Conservation (phyloP, 176 grass and related monocot species). For the Ampelocalamus luodianensis region DNA sequence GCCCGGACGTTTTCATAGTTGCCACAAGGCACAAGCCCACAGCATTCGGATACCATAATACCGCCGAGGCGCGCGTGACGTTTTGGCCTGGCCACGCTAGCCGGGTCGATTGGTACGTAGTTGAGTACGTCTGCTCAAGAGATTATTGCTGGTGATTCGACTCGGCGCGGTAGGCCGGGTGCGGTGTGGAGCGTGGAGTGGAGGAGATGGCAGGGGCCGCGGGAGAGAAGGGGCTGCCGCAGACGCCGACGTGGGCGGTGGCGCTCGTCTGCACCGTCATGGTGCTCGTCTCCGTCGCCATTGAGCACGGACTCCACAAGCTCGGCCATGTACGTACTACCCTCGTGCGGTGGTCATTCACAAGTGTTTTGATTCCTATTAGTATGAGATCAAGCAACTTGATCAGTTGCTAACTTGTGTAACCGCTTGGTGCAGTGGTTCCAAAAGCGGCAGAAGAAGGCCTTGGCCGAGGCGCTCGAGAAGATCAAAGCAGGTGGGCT, state of each 20-base stretch:
- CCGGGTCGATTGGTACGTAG: too few relatives aligned
- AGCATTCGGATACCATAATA: background rate
- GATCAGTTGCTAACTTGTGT: background rate
- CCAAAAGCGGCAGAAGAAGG: conserved; percentile 68
- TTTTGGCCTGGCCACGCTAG: too few relatives aligned
- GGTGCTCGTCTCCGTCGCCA: conserved; percentile 63
- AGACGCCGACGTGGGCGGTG: conserved; percentile 84
- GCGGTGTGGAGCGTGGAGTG: too few relatives aligned
- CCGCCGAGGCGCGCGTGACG: background rate
- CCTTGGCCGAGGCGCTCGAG: conserved; percentile 80
- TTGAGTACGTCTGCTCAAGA: background rate
- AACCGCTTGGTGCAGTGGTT: conserved; percentile 65
- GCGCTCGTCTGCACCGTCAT: conserved; percentile 65
- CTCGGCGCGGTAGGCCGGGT: too few relatives aligned
- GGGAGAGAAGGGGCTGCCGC: conserved; percentile 45
- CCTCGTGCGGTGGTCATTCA: background rate
- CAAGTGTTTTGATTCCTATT: background rate
- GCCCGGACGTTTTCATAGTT: background rate
- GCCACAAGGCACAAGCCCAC: too few relatives aligned
- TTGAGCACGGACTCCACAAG: conserved; percentile 76
- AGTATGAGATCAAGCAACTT: background rate
- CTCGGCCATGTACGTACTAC: conserved; percentile 58
- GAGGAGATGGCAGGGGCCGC: conserved; percentile 31
- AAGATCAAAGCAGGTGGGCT: conserved; percentile 79
- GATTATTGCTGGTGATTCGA: background rate